phyloP scores from a whole-genome alignment of 78 protist species.

The Dictyostelium discoideum region DNA sequence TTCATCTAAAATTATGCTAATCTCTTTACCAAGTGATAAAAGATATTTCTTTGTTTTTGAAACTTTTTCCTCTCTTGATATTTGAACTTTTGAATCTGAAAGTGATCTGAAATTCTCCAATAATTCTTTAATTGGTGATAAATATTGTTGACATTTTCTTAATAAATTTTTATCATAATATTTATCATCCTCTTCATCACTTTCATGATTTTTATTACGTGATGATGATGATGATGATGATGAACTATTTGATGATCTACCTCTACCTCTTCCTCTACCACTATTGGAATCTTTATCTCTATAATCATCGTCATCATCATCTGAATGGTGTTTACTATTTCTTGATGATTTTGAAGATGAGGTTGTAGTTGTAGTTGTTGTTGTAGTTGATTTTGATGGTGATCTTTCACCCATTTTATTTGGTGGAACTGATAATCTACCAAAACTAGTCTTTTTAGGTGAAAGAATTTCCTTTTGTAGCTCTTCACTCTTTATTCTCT shows the following conservation, averaged over 20 bases:
- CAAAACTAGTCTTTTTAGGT: slow-evolving; percentile 68
- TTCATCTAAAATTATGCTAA: slow-evolving; percentile 4
- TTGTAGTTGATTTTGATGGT: not conserved
- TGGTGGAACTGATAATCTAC: slow-evolving; percentile 70
- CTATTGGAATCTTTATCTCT: not conserved
- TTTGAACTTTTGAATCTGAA: slow-evolving; percentile 3
- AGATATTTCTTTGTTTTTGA: slow-evolving; percentile 52
- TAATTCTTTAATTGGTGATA: slow-evolving; percentile 15
- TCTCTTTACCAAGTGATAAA: slow-evolving; percentile 48
- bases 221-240: not conserved
- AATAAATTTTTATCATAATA: not conserved
- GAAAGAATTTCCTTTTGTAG: not conserved
- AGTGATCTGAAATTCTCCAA: slow-evolving; percentile 45
- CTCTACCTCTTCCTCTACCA: slow-evolving; percentile 9
- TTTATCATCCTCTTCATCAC: not conserved
- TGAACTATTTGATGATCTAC: not conserved
- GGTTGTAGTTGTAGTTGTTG: not conserved
- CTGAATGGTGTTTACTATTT: slow-evolving; percentile 21
- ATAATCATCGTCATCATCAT: slow-evolving; percentile 9
- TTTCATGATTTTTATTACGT: not conserved
- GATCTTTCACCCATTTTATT: not conserved
- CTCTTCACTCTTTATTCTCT: not conserved
- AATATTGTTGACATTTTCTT: slow-evolving; percentile 42
- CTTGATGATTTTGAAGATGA: not conserved
- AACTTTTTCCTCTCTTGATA: slow-evolving; percentile 53